Evolutionary conservation across 495 filamentous ascomycete species (phyloP).

Genomic region (Aspergillus nanangensis): DNA sequence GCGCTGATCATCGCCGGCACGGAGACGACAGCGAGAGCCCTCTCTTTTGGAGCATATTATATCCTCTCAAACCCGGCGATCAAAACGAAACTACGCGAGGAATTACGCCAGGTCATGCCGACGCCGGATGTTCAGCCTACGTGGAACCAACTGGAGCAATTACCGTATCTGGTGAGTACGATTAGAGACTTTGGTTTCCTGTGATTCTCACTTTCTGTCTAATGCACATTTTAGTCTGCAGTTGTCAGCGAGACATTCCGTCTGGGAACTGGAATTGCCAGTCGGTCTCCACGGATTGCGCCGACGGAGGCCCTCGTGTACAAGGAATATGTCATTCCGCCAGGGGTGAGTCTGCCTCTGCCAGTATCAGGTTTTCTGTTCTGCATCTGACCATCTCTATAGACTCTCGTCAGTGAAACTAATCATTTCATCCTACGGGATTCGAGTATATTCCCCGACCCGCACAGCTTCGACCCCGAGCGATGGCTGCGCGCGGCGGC

Average conservation of each 20-base stretch:
- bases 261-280: slow-evolving; percentile 33
- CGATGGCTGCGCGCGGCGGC: slow-evolving; percentile 41
- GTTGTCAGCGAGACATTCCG: slow-evolving; percentile 45
- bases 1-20: slow-evolving; percentile 37
- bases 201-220: no score
- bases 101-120: slow-evolving; percentile 28
- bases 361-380: no score
- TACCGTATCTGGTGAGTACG: slow-evolving; percentile 45
- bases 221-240: no score
- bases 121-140: slow-evolving; percentile 17
- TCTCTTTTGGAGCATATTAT: slow-evolving; percentile 15
- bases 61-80: slow-evolving; percentile 8
- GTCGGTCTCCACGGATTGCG: slow-evolving; percentile 35
- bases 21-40: slow-evolving; percentile 30
- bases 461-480: slow-evolving; percentile 44
- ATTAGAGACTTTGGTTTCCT: no score
- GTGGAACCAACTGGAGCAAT: slow-evolving; percentile 40
- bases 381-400: no score
- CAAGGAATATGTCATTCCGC: slow-evolving; percentile 30
- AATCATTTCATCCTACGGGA: slow-evolving; percentile 42
- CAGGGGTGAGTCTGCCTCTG: slow-evolving; percentile 19
- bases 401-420: slow-evolving; percentile 43
- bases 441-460: slow-evolving; percentile 43
- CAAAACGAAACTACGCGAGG: slow-evolving; percentile 19
- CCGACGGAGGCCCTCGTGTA: slow-evolving; percentile 39